Conservation (phyloP, 176 grass and related monocot genomes). For the Alopecurus myosuroides region DNA sequence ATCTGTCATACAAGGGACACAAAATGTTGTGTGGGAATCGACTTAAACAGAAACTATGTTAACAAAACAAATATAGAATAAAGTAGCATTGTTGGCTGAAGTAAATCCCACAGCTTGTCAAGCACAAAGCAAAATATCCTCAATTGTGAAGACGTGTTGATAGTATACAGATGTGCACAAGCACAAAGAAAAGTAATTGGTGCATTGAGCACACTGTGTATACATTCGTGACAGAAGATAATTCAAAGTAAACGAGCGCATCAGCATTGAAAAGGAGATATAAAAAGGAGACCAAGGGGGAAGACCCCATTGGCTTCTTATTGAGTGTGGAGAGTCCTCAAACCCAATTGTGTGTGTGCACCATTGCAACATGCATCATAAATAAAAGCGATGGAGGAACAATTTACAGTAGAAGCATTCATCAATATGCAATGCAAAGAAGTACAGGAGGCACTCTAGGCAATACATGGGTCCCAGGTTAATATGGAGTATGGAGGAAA, state of each 20-base stretch:
- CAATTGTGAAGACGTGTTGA: not conserved
- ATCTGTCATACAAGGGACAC: slow-evolving; percentile 56
- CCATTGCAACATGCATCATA: not conserved
- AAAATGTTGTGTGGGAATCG: slow-evolving; percentile 6
- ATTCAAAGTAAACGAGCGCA: not conserved
- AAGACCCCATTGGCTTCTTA: not conserved
- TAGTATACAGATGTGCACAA: not conserved
- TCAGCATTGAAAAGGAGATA: not conserved
- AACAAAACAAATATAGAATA: not conserved
- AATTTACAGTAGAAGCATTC: slow-evolving; percentile 1
- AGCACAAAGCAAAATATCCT: slow-evolving; percentile 5
- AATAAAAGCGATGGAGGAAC: not conserved
- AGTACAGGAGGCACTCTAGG: not conserved
- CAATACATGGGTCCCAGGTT: slow-evolving; percentile 4
- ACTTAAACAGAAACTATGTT: not conserved
- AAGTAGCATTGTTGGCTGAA: not conserved
- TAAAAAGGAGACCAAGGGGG: not conserved
- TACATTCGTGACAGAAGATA: not conserved
- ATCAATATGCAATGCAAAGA: slow-evolving; percentile 10
- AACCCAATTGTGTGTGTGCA: no score
- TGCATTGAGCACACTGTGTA: not conserved
- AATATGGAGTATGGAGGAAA: not conserved
- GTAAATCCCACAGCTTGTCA: not conserved
- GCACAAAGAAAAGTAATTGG: not conserved
- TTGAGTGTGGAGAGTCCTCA: not conserved